These are phyloP conservation scores for Lindgomyces ingoldianus DNA, from an alignment of 495 filamentous ascomycete genomes.

Conservation along the genomic window DNA sequence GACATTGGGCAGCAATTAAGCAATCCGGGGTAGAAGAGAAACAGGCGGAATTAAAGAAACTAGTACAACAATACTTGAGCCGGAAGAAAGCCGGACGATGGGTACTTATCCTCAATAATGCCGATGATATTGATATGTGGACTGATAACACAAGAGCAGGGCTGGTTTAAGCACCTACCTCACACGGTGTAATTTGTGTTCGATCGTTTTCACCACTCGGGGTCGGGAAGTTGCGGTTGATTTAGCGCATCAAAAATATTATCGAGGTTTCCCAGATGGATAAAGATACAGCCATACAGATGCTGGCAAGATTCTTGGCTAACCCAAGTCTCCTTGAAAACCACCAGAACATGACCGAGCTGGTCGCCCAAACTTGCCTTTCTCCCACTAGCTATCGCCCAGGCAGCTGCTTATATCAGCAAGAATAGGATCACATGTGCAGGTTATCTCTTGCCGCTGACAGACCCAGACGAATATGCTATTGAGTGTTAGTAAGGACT, in stretches of 20 bases:
- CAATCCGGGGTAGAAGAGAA: slow-evolving; percentile 32
- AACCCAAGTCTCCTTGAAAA: background rate
- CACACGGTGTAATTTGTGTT: background rate
- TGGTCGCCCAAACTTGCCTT: background rate
- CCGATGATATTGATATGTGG: slow-evolving; percentile 30
- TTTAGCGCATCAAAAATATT: background rate
- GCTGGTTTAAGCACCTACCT: background rate
- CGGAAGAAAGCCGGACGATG: slow-evolving; percentile 27
- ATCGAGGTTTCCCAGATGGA: slow-evolving; percentile 11
- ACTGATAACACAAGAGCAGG: background rate
- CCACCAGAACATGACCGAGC: background rate
- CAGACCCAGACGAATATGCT: background rate
- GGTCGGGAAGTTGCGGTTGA: background rate
- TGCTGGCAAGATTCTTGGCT: background rate
- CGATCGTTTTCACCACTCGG: slow-evolving; percentile 12
- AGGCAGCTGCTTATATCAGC: too few species aligned
- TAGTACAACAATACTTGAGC: slow-evolving; percentile 43
- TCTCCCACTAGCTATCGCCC: background rate
- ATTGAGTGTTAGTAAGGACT: too few species aligned
- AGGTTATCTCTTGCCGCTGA: background rate
- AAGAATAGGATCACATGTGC: background rate
- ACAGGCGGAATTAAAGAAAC: slow-evolving; percentile 36
- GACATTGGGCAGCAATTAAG: slow-evolving; percentile 42
- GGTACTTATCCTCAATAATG: slow-evolving; percentile 40
- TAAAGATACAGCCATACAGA: background rate